Evolutionary conservation across 345 rosid species (phyloP).

Genomic region (Lepidium didymum): DNA sequence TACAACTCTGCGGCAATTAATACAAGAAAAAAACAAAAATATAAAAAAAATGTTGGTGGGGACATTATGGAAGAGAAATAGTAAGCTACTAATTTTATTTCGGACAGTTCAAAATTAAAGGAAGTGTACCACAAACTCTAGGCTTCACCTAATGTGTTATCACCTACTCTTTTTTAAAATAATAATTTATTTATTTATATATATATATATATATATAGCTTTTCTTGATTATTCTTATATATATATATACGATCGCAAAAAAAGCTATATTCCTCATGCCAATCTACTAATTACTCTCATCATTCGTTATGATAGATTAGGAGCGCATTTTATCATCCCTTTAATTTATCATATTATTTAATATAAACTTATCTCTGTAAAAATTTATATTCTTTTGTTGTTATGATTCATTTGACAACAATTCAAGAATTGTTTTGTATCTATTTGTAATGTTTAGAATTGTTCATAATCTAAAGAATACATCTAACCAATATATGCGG

Average conservation of each 20-base stretch:
- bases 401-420: too few species aligned
- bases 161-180: constrained; percentile 16
- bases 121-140: constrained; percentile 31
- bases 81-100: constrained; percentile 14
- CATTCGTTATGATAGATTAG: constrained; percentile 23
- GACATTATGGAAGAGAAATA: constrained; percentile 28
- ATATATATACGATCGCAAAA: constrained; percentile 10
- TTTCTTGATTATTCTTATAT: neutral
- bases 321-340: constrained; percentile 15
- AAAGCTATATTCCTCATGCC: neutral
- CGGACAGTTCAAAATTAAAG: constrained; percentile 18
- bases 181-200: too few species aligned
- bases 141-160: constrained; percentile 35
- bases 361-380: neutral
- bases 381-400: too few species aligned
- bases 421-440: too few species aligned
- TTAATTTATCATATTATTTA: neutral
- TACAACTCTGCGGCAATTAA: neutral
- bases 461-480: too few species aligned
- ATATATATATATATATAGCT: too few species aligned
- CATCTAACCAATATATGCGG: too few species aligned
- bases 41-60: constrained; percentile 10
- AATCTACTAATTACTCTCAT: constrained; percentile 10
- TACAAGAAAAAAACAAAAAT: neutral
- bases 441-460: too few species aligned